These are phyloP conservation scores for Penicillium rolfsii DNA, from an alignment of 2,329 filamentous ascomycete genomes.

Conservation along the genomic window DNA sequence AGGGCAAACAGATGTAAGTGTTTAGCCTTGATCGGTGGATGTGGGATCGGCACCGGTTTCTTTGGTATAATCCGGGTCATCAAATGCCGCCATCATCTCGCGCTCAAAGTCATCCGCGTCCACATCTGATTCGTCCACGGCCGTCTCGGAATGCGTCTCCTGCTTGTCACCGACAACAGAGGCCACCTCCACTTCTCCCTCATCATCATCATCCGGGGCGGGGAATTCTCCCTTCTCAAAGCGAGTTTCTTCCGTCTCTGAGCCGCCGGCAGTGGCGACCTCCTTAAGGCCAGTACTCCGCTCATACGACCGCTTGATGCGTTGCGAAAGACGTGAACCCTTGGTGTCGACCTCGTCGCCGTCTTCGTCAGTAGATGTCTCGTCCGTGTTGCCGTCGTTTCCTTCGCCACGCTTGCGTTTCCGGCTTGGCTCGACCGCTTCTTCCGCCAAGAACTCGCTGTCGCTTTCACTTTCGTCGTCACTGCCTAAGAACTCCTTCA, in stretches of 20 bases:
- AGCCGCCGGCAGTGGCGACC: constrained; percentile 37
- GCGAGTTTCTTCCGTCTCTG: constrained; percentile 30
- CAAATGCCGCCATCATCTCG: constrained; percentile 65
- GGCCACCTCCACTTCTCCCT: constrained; percentile 20
- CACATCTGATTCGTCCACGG: constrained; percentile 36
- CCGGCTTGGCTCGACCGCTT: constrained; percentile 29
- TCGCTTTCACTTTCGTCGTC: constrained; percentile 56
- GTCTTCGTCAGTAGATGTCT: constrained; percentile 28
- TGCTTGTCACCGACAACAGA: background rate
- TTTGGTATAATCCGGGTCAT: constrained; percentile 33
- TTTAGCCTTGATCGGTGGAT: background rate
- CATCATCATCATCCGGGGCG: constrained; percentile 48
- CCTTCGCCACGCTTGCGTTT: constrained; percentile 45
- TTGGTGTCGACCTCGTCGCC: constrained; percentile 46
- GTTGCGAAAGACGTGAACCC: constrained; percentile 44
- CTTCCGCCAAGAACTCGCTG: constrained; percentile 46
- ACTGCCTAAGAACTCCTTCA: constrained; percentile 69
- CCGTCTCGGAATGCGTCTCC: background rate
- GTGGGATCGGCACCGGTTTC: background rate
- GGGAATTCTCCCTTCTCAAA: constrained; percentile 34
- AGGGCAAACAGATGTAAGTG: background rate
- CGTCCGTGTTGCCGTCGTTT: constrained; percentile 28
- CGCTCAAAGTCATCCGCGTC: constrained; percentile 54
- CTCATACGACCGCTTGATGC: constrained; percentile 48
- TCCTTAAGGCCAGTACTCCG: constrained; percentile 44